A percentile compares a stretch with the other conserved stretches of the same genome.
Evolutionary conservation across 257 asterid species (phyloP).

Genomic region (Scutellaria minor): DNA sequence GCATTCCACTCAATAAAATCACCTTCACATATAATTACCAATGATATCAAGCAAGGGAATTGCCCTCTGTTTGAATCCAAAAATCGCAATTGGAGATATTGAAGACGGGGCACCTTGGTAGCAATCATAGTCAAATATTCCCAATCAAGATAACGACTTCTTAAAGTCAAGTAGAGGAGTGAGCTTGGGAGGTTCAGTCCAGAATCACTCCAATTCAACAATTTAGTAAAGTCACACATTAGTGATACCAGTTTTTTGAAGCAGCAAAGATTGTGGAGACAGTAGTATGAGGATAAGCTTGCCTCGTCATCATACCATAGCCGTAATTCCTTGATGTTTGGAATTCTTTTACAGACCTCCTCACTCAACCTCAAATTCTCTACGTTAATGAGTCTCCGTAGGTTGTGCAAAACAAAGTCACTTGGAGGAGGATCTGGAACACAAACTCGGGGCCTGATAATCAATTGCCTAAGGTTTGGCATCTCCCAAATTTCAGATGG

Average conservation of each 20-base stretch:
- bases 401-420: neutral
- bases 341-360: slow-evolving; percentile 11
- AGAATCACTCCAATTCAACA: too few species aligned
- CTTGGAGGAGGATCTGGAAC: too few species aligned
- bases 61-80: too few species aligned
- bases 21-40: neutral
- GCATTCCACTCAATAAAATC: neutral
- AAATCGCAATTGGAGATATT: neutral
- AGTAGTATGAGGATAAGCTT: neutral
- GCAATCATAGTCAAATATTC: neutral
- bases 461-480: slow-evolving; percentile 18
- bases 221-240: neutral
- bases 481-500: slow-evolving; percentile 25
- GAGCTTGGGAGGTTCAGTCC: slow-evolving; percentile 6
- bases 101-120: slow-evolving; percentile 5
- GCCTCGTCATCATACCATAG: neutral
- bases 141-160: neutral
- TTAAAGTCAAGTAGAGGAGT: neutral
- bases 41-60: neutral
- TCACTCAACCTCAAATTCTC: neutral
- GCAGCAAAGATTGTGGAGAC: neutral
- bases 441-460: too few species aligned
- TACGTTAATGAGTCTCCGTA: neutral
- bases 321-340: slow-evolving; percentile 16
- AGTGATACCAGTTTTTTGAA: slow-evolving; percentile 5